Evolutionary conservation across 768 basidiomycete species (phyloP).

Genomic region (Suillus placidus): DNA sequence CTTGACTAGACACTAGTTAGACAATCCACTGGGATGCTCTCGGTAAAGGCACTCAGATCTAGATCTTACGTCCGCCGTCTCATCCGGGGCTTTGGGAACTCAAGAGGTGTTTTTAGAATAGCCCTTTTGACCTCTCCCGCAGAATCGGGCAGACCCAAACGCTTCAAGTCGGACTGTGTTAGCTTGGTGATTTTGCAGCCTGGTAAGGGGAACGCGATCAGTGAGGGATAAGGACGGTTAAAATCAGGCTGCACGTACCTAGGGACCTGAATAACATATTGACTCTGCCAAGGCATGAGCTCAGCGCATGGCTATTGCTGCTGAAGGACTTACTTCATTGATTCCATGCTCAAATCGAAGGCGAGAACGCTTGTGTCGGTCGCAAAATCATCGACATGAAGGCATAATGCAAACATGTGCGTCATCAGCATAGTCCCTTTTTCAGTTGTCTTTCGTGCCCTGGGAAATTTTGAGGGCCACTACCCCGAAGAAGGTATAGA

Average conservation of each 20-base stretch:
- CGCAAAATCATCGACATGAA: conserved; percentile 77
- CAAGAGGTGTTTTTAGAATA: conserved; percentile 71
- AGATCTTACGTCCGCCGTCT: conserved; percentile 35
- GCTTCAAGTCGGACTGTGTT: conserved; percentile 62
- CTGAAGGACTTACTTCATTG: conserved; percentile 56
- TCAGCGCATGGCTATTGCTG: conserved; percentile 10
- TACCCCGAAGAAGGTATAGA: background rate
- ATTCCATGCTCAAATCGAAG: conserved; percentile 68
- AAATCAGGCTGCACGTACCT: conserved; percentile 41
- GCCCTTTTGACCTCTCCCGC: conserved; percentile 72
- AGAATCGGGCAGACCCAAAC: conserved; percentile 65
- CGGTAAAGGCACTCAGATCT: background rate
- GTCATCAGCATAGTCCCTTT: conserved; percentile 74
- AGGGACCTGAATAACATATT: conserved; percentile 76
- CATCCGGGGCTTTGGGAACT: conserved; percentile 70
- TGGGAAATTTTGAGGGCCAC: conserved; percentile 26
- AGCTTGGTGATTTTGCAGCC: conserved; percentile 75
- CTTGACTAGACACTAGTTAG: background rate
- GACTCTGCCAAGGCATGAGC: conserved; percentile 42
- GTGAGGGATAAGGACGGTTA: background rate
- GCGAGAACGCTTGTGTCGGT: conserved; percentile 71
- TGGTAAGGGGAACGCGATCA: conserved; percentile 24
- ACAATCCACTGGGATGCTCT: background rate
- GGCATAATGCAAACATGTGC: conserved; percentile 79
- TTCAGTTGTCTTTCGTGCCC: conserved; percentile 59